Evolutionary conservation across 2,329 filamentous ascomycete genomes (phyloP).

Genomic region (Penicillium sp.): DNA sequence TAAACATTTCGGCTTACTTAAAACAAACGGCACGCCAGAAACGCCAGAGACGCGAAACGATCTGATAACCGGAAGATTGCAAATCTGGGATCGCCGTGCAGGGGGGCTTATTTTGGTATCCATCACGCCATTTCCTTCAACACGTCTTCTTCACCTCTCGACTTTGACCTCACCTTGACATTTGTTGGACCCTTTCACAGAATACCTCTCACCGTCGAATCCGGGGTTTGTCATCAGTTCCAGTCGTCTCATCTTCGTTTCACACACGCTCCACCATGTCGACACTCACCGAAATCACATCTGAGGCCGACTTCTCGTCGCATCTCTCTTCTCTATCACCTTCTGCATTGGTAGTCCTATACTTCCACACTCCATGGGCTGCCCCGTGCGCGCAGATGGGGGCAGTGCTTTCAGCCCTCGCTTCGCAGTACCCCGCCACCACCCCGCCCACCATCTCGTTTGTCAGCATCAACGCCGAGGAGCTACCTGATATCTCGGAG

Average conservation of each 20-base stretch:
- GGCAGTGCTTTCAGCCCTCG: conserved; percentile 79
- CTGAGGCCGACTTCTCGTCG: conserved; percentile 69
- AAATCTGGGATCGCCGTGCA: conserved; percentile 22
- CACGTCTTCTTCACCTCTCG: conserved; percentile 9
- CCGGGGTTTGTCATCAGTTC: not conserved
- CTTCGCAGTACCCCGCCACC: conserved; percentile 74
- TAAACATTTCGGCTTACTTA: not conserved
- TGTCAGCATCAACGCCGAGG: conserved; percentile 90
- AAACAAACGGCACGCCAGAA: not conserved
- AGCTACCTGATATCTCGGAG: conserved; percentile 87
- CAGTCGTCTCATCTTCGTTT: not conserved
- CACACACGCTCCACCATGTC: conserved; percentile 59
- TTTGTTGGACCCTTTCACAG: not conserved
- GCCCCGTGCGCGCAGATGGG: conserved; percentile 94
- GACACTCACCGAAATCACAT: conserved; percentile 73
- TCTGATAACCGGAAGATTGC: conserved; percentile 34
- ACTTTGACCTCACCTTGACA: not conserved
- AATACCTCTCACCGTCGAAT: not conserved
- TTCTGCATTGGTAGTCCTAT: conserved; percentile 75
- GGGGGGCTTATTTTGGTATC: conserved; percentile 5
- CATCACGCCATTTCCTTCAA: conserved; percentile 29
- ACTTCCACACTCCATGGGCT: conserved; percentile 96
- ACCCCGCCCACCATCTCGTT: conserved; percentile 71
- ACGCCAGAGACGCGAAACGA: conserved; percentile 17
- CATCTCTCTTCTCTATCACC: conserved; percentile 66